Base-by-base conservation (phyloP, 805 yeast species). In the Saturnispora hagleri region DNA sequence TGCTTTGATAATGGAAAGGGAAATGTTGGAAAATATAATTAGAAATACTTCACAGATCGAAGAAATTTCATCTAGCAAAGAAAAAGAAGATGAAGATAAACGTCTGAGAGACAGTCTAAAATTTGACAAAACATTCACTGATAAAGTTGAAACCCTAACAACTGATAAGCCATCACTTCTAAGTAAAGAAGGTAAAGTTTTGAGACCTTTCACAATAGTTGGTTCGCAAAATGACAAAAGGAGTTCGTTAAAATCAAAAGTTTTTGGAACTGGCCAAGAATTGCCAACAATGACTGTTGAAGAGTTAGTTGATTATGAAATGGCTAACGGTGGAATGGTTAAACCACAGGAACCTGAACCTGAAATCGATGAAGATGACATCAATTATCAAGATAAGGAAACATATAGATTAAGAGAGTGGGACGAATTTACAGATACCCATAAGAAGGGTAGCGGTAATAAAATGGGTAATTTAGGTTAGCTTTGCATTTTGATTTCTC, bases 251-350 rank as follows among this genome's bases (percentile, higher is more conserved):
- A 72, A 75, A 52, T 69, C 73, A 33, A 79, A 82, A 59, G 97
- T 90, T 0, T 81, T 79, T 58, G 97, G 97, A 1, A 88, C 95
- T 2, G 99, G 97, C 1, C 97, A 93, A 67, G 81, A 76, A 26
- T 73, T 91, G 28, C 99, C 99, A 2, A 88, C 97, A 0, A 88
- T 93, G 93, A 73, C 96, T 0, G 89, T 93, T 0, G 99, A 93
- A 57, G 97, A 93, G 59, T 83, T 86, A 55, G 71, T 93, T 49
- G 95, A 89, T 46, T 81, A 88, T 58, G 99, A 93, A 63, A 72
- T 86, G 55, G 81, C 82, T 18, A 82, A 86, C 60, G 97, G 97
- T 2, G 90, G 91, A 51, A 85, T 90, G 74, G 72, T 79, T 40
- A 71, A 64, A 31, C 60, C 60, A 3, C 71, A 61, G 63, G 80